Percentiles rank a stretch among this genome's conserved stretches.
phyloP scores from a whole-genome alignment of 495 filamentous ascomycete genomes.

The Xylona heveae region DNA sequence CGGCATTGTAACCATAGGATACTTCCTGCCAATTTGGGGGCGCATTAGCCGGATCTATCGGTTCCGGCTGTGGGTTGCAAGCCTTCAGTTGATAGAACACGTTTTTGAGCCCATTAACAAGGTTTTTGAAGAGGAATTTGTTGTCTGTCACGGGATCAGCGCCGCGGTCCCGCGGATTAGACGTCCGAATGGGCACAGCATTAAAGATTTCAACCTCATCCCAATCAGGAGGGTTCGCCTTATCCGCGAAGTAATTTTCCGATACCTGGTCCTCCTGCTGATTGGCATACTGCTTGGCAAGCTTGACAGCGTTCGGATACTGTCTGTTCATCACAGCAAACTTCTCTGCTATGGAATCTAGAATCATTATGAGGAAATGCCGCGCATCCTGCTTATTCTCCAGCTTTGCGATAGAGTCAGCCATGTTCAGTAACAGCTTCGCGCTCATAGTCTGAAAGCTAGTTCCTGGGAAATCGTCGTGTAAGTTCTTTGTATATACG shows the following conservation, averaged over 20 bases:
- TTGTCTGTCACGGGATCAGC: constrained; percentile 93
- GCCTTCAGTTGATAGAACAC: constrained; percentile 88
- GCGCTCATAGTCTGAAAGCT: constrained; percentile 99
- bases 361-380: constrained; percentile 89
- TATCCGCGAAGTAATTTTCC: constrained; percentile 69
- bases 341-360: constrained; percentile 94
- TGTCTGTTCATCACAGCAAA: constrained; percentile 96
- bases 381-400: constrained; percentile 81
- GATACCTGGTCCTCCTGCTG: constrained; percentile 42
- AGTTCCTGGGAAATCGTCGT: constrained; percentile 89
- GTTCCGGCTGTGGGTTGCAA: constrained; percentile 49
- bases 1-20: constrained; percentile 88
- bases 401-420: constrained; percentile 83
- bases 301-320: constrained; percentile 81
- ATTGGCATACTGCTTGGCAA: constrained; percentile 49
- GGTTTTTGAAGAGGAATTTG: constrained; percentile 92
- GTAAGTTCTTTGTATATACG: constrained; percentile 90
- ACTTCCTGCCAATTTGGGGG: constrained; percentile 90
- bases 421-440: constrained; percentile 90
- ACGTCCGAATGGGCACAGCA: constrained; percentile 88
- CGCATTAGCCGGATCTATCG: constrained; percentile 53
- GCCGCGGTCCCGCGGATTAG: constrained; percentile 75
- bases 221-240: constrained; percentile 66
- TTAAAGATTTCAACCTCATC: constrained; percentile 96
- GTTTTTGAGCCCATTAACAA: constrained; percentile 94